Conservation (phyloP, 2,329 filamentous ascomycete genomes). For the Thielaviopsis musarum region DNA sequence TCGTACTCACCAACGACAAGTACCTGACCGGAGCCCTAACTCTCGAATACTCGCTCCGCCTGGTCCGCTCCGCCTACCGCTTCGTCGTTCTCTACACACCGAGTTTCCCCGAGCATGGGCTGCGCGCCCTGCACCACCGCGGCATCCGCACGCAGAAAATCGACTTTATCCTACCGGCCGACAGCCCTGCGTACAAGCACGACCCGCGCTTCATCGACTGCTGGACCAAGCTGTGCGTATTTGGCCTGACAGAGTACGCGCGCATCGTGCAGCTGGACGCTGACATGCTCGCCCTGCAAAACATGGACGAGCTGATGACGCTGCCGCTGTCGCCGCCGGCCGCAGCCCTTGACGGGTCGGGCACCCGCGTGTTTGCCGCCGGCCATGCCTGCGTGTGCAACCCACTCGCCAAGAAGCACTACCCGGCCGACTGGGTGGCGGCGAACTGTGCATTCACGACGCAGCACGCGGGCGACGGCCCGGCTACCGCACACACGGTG, state of each 20-base stretch:
- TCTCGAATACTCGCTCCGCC: slow-evolving; percentile 59
- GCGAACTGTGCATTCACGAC: slow-evolving; percentile 41
- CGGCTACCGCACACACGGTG: slow-evolving; percentile 28
- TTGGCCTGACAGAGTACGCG: slow-evolving; percentile 58
- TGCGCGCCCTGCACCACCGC: slow-evolving; percentile 50
- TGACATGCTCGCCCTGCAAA: slow-evolving; percentile 68
- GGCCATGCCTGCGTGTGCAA: slow-evolving; percentile 79
- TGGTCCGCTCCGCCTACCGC: slow-evolving; percentile 50
- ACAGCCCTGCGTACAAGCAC: slow-evolving; percentile 49
- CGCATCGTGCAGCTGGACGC: slow-evolving; percentile 72
- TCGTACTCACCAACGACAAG: slow-evolving; percentile 66
- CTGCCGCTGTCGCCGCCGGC: slow-evolving; percentile 43
- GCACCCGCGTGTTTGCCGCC: slow-evolving; percentile 55
- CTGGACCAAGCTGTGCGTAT: slow-evolving; percentile 75
- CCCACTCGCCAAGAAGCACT: slow-evolving; percentile 60
- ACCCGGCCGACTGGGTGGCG: slow-evolving; percentile 52
- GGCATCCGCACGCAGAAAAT: slow-evolving; percentile 54
- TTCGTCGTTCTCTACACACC: slow-evolving; percentile 73
- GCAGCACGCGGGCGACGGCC: slow-evolving; percentile 27
- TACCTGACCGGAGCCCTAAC: slow-evolving; percentile 74
- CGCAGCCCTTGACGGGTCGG: background rate
- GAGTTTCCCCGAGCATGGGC: slow-evolving; percentile 51
- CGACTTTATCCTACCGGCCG: slow-evolving; percentile 52
- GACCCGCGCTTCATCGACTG: slow-evolving; percentile 80
- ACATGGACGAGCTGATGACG: slow-evolving; percentile 93